Percentiles rank a stretch among this genome's conserved stretches.
phyloP scores from a whole-genome alignment of 1,284 basidiomycete species.

The Inonotus hispidus region DNA sequence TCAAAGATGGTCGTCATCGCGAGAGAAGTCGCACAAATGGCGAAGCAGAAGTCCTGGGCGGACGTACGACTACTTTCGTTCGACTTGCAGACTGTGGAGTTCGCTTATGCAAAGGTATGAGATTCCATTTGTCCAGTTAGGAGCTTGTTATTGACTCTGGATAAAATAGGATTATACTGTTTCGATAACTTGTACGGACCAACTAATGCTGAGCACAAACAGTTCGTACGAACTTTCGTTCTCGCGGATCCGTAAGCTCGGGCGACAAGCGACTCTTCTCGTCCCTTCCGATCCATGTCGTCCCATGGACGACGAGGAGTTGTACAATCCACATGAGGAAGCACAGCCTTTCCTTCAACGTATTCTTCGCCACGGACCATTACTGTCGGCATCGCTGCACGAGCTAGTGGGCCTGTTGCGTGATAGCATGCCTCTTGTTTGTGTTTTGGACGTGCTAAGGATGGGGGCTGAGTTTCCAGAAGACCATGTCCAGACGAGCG shows the following conservation, averaged over 20 bases:
- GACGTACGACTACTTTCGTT: conserved; percentile 80
- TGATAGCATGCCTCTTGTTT: conserved; percentile 68
- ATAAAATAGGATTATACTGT: conserved; percentile 58
- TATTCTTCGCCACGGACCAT: conserved; percentile 53
- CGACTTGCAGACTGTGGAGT: conserved; percentile 85
- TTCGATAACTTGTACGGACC: conserved; percentile 68
- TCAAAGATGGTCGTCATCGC: conserved; percentile 91
- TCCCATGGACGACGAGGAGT: conserved; percentile 21
- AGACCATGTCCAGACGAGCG: conserved; percentile 1
- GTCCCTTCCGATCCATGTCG: conserved; percentile 20
- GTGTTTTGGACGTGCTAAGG: conserved; percentile 60
- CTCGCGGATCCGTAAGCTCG: conserved; percentile 39
- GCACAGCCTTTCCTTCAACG: conserved; percentile 64
- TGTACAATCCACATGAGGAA: conserved; percentile 65
- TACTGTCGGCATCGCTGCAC: conserved; percentile 56
- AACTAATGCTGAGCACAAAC: conserved; percentile 49
- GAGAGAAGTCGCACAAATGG: conserved; percentile 82
- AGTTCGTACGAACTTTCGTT: conserved; percentile 71
- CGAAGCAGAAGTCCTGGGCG: conserved; percentile 60
- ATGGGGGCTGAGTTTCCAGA: conserved; percentile 32
- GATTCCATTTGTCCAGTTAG: neutral
- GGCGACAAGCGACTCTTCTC: conserved; percentile 21
- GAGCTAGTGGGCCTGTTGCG: conserved; percentile 60
- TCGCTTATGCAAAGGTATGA: conserved; percentile 63
- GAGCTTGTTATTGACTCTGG: neutral